Base-by-base conservation (phyloP, 2,329 filamentous ascomycete genomes). In the Fusarium globosum region DNA sequence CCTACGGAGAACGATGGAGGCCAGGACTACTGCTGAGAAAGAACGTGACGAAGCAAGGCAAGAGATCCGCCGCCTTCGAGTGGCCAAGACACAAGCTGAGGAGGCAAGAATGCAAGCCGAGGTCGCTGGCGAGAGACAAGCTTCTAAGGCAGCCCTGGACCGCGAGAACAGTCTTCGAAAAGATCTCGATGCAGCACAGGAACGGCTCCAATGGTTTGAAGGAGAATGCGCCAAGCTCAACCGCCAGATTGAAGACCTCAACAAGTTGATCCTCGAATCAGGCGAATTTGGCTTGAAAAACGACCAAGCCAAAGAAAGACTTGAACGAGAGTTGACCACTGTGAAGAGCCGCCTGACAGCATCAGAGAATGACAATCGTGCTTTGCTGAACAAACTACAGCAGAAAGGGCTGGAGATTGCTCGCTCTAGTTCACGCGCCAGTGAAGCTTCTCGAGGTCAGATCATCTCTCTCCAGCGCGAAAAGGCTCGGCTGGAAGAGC, bases 351-450 rank as follows among this genome's bases (percentile, higher is more conserved):
- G 96, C 28, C 86, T 99, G 45, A 89, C 92, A 13, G 96, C 96
- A 30, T 98, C 96, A 0, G 96, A 99, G 81, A 98, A 98, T 77
- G 96, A 98, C 83, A 98, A 98, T 78, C 92, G 94, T 58, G 92
- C 95, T 10, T 86, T 99, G n/a, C 88, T 98, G 74, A 98, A 98
- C 85, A 98, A 98, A 83, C 88, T 99, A 23, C 96, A 98, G 79
- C 96, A 98, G 79, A 98, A 98, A 85, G 96, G 97, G 36, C 88
- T 99, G 12, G 96, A 99, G 80, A 97, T 99, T 81, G 96, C 96
- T 45, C 90, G 96, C 51, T 96, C 96, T 1, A 94, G 90, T 68
- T 97, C 95, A 10, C 92, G 92, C 67, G 96, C 93, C 36, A 95
- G 90, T 69, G 96, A 98, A 76, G 93, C 91, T 38, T 94, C 95